Evolutionary conservation across 1,139 yeast species (phyloP).

Genomic region (Suhomyces taliae): DNA sequence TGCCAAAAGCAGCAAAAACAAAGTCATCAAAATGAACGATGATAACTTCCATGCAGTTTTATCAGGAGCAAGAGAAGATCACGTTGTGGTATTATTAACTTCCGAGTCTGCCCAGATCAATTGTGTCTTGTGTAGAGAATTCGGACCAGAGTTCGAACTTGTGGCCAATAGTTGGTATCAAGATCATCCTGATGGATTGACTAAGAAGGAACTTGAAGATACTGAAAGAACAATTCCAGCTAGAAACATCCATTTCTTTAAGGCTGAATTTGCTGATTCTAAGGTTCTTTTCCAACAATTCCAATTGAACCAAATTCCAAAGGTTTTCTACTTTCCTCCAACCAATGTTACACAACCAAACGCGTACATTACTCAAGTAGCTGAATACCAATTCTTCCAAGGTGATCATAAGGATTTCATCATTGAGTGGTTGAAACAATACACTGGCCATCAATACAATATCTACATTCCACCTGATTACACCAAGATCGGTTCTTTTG

Average conservation of each 20-base stretch:
- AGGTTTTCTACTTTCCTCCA: conserved; percentile 65
- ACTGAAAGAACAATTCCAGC: conserved; percentile 24
- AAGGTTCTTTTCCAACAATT: conserved; percentile 54
- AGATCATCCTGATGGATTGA: conserved; percentile 39
- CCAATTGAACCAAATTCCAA: conserved; percentile 75
- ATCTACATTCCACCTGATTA: conserved; percentile 58
- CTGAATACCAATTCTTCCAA: conserved; percentile 50
- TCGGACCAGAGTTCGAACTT: conserved; percentile 63
- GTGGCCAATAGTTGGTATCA: conserved; percentile 60
- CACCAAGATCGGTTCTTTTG: conserved; percentile 51
- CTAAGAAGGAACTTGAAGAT: conserved; percentile 28
- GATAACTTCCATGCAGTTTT: conserved; percentile 58
- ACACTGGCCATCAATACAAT: conserved; percentile 45
- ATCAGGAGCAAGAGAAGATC: conserved; percentile 69
- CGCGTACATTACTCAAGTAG: conserved; percentile 36
- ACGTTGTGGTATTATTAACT: conserved; percentile 65
- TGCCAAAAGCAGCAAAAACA: conserved; percentile 19
- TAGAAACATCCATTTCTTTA: conserved; percentile 61
- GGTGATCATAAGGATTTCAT: conserved; percentile 53
- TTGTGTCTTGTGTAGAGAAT: conserved; percentile 71
- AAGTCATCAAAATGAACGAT: conserved; percentile 50
- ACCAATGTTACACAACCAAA: conserved; percentile 34
- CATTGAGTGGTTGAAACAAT: conserved; percentile 34
- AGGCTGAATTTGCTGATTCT: conserved; percentile 67
- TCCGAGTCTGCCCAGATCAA: conserved; percentile 73